Percentiles rank a stretch among this genome's conserved stretches.
Conservation (phyloP, 2,329 filamentous ascomycete genomes). For the Fusarium verrucosum region DNA sequence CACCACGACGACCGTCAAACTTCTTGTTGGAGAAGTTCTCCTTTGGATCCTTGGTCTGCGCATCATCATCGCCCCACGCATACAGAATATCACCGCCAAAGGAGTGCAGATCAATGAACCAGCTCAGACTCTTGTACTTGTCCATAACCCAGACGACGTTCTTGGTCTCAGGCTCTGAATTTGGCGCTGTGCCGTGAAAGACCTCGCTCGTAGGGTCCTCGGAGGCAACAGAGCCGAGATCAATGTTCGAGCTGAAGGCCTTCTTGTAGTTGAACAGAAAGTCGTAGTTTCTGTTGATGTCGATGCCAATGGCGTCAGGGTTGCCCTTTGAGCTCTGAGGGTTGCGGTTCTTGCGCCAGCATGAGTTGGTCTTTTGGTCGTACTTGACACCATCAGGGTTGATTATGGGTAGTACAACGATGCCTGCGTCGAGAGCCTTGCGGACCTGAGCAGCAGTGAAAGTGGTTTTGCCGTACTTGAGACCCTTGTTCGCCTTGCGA, state of each 20-base stretch:
- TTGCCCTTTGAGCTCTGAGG: slow-evolving; percentile 49
- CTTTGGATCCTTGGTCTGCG: slow-evolving; percentile 55
- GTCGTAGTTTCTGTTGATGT: slow-evolving; percentile 67
- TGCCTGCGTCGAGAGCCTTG: slow-evolving; percentile 60
- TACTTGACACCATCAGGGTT: slow-evolving; percentile 65
- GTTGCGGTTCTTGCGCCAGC: slow-evolving; percentile 68
- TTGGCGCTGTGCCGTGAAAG: slow-evolving; percentile 61
- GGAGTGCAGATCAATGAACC: slow-evolving; percentile 69
- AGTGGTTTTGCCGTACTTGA: slow-evolving; percentile 61
- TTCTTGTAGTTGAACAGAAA: slow-evolving; percentile 64
- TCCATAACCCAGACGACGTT: slow-evolving; percentile 63
- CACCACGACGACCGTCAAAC: slow-evolving; percentile 62
- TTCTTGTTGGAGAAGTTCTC: slow-evolving; percentile 63
- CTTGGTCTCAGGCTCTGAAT: slow-evolving; percentile 66
- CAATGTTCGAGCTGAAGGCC: slow-evolving; percentile 53
- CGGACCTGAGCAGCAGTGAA: slow-evolving; percentile 64
- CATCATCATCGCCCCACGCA: slow-evolving; percentile 65
- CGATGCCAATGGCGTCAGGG: slow-evolving; percentile 54
- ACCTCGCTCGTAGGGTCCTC: slow-evolving; percentile 55
- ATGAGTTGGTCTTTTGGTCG: slow-evolving; percentile 59
- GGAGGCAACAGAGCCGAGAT: slow-evolving; percentile 50
- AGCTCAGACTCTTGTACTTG: slow-evolving; percentile 59
- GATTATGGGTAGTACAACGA: slow-evolving; percentile 62
- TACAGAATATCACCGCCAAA: slow-evolving; percentile 62
- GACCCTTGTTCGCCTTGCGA: slow-evolving; percentile 57